These are phyloP conservation scores for Hyaloscypha variabilis DNA, from an alignment of 495 filamentous ascomycete genomes.

Conservation along the genomic window DNA sequence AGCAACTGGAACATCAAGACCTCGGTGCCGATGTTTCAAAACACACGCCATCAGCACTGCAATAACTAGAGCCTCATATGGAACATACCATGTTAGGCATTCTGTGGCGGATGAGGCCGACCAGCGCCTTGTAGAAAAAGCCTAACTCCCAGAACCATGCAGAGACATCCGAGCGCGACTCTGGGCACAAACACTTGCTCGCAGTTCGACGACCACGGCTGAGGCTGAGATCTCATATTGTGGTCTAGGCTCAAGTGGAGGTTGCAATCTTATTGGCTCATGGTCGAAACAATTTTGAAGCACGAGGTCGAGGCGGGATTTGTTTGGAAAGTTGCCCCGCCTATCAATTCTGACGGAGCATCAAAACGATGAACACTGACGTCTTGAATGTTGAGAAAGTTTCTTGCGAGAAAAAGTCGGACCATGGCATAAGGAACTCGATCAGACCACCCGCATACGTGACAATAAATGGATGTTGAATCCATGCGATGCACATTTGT, in stretches of 20 bases:
- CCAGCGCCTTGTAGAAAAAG: slow-evolving; percentile 2
- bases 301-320: not conserved
- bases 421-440: not conserved
- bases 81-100: not conserved
- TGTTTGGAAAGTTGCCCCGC: not conserved
- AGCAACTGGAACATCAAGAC: not conserved
- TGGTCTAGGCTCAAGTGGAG: not conserved
- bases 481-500: not conserved
- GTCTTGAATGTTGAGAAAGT: not conserved
- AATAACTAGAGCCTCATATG: slow-evolving; percentile 10
- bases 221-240: not conserved
- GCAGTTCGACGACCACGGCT: not conserved
- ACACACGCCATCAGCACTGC: not conserved
- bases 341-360: slow-evolving; percentile 4
- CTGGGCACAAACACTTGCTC: slow-evolving; percentile 2
- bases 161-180: not conserved
- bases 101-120: not conserved
- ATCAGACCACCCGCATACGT: not conserved
- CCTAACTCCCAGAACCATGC: not conserved
- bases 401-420: not conserved
- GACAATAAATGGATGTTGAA: not conserved
- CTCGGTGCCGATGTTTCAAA: slow-evolving; percentile 1
- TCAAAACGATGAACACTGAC: not conserved
- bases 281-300: slow-evolving; percentile 5
- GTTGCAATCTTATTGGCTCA: not conserved